Conservation (phyloP, 305 asterid species). For the Fraxinus nigra region DNA sequence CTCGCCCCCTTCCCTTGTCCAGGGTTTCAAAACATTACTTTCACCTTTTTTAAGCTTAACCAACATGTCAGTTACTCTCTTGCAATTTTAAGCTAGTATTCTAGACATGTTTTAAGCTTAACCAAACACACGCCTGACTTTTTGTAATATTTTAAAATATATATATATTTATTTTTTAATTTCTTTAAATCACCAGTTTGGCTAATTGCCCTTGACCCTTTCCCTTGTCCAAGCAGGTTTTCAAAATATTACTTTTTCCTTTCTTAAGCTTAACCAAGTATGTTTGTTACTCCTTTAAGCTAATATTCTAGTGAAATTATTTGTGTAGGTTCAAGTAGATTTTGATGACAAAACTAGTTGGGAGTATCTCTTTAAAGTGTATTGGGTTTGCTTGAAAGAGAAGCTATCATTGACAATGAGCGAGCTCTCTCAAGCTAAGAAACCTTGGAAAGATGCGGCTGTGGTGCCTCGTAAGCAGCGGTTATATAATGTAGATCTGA, state of each 20-base stretch:
- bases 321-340: conserved; percentile 72
- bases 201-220: background rate
- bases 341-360: conserved; percentile 86
- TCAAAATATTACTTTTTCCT: background rate
- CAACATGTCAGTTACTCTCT: conserved; percentile 6
- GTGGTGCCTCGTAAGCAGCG: conserved; percentile 36
- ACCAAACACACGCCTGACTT: background rate
- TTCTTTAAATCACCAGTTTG: background rate
- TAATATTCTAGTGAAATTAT: conserved; percentile 19
- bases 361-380: conserved; percentile 92
- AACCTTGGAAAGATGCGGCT: conserved; percentile 46
- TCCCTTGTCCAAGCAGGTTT: background rate
- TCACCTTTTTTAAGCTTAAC: background rate
- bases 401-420: conserved; percentile 54
- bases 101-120: background rate
- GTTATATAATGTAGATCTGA: conserved; percentile 22
- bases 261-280: background rate
- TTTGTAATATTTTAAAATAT: background rate
- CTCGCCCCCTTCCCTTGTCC: background rate
- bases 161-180: background rate
- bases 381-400: conserved; percentile 73
- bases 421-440: conserved; percentile 72
- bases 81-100: conserved; percentile 16
- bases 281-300: conserved; percentile 10
- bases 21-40: background rate